These are phyloP conservation scores for Pyrenophora teres DNA, from an alignment of 2,329 filamentous ascomycete species.

Conservation along the genomic window DNA sequence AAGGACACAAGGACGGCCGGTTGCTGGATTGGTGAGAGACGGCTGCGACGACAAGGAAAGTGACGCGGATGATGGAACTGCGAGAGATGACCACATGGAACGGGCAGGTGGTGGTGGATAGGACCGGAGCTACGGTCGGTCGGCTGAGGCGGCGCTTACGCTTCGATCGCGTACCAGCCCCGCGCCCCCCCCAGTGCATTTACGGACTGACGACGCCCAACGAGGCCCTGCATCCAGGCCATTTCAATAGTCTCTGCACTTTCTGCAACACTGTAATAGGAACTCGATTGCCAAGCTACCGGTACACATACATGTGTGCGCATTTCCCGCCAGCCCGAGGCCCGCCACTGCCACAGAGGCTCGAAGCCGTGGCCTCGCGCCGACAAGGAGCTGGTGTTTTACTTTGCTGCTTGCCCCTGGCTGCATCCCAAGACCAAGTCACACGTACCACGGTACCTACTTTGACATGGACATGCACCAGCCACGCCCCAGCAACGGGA, in stretches of 20 bases:
- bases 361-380: no score
- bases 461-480: background rate
- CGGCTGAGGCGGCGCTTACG: conserved; percentile 21
- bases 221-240: conserved; percentile 10
- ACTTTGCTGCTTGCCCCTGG: no score
- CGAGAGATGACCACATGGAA: conserved; percentile 15
- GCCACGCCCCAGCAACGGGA: background rate
- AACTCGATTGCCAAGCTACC: background rate
- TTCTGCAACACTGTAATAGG: background rate
- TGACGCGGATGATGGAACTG: background rate
- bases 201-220: conserved; percentile 8
- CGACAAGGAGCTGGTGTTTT: background rate
- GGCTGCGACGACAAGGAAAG: background rate
- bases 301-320: no score
- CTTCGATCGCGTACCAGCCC: conserved; percentile 14
- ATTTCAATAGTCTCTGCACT: background rate
- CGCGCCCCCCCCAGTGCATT: conserved; percentile 7
- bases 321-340: no score
- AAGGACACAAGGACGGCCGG: background rate
- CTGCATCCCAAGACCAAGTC: no score
- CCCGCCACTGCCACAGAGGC: no score
- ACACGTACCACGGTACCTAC: no score
- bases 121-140: conserved; percentile 12
- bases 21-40: background rate
- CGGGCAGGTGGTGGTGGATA: conserved; percentile 22